Percentiles rank a stretch among this genome's conserved stretches.
These are phyloP conservation scores for Microstegium vimineum DNA, from an alignment of 176 grass and related monocot genomes.

Conservation along the genomic window DNA sequence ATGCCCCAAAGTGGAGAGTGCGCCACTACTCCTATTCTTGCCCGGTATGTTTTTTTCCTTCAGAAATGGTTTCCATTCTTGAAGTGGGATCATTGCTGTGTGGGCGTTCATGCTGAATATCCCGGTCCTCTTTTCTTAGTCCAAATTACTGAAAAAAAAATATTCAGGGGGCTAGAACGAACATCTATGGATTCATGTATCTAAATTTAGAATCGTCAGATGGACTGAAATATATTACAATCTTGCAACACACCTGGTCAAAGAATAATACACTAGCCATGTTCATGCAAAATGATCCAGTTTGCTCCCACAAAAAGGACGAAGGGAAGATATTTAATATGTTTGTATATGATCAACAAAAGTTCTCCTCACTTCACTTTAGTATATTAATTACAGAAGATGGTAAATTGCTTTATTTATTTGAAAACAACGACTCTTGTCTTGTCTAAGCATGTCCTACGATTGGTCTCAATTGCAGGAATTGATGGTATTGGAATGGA, in stretches of 20 bases:
- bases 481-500: constrained; percentile 77
- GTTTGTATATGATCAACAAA: neutral
- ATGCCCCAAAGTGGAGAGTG: constrained; percentile 34
- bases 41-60: constrained; percentile 46
- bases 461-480: constrained; percentile 35
- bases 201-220: no score
- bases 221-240: neutral
- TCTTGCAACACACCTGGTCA: neutral
- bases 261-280: neutral
- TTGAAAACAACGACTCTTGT: neutral
- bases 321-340: neutral
- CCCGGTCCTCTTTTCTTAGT: neutral
- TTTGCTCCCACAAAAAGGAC: neutral
- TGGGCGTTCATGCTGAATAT: neutral
- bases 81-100: neutral
- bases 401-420: neutral
- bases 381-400: no score
- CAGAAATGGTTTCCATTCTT: neutral
- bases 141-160: no score
- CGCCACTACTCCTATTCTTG: constrained; percentile 76
- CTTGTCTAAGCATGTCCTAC: neutral
- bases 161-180: no score
- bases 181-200: no score
- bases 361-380: neutral
- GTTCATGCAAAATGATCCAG: neutral